Evolutionary conservation across 768 basidiomycete genomes (phyloP).

Genomic region (Lyophyllum atratum): DNA sequence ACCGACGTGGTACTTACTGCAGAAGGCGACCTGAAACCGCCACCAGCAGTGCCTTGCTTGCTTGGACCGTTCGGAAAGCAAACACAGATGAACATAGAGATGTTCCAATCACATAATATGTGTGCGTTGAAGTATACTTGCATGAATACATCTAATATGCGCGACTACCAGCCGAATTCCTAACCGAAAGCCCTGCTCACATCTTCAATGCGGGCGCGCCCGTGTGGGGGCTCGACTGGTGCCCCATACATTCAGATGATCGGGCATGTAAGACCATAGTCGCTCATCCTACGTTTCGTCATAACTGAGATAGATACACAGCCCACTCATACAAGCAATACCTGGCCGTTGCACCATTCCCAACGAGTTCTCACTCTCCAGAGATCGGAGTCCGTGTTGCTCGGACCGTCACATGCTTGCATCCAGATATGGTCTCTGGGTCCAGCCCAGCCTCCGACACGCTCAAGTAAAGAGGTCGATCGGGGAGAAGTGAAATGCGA

Average conservation of each 20-base stretch:
- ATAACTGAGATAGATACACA: slow-evolving; percentile 24
- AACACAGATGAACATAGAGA: slow-evolving; percentile 44
- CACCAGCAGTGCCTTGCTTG: slow-evolving; percentile 59
- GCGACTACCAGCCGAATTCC: slow-evolving; percentile 50
- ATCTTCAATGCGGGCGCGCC: slow-evolving; percentile 88
- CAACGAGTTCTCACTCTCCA: slow-evolving; percentile 63
- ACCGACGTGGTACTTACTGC: slow-evolving; percentile 50
- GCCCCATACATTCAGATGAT: slow-evolving; percentile 70
- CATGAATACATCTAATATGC: background rate
- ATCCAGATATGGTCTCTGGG: slow-evolving; percentile 85
- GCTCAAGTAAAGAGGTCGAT: slow-evolving; percentile 19
- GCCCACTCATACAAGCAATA: slow-evolving; percentile 69
- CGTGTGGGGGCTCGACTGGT: slow-evolving; percentile 94
- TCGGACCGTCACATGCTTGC: slow-evolving; percentile 60
- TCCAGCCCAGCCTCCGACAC: slow-evolving; percentile 12
- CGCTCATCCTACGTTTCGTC: background rate
- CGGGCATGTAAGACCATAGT: slow-evolving; percentile 47
- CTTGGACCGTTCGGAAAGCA: slow-evolving; percentile 69
- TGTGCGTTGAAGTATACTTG: slow-evolving; percentile 42
- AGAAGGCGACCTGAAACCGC: slow-evolving; percentile 49
- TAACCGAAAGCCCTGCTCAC: slow-evolving; percentile 60
- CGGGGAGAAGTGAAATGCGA: slow-evolving; percentile 69
- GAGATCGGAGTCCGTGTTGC: slow-evolving; percentile 60
- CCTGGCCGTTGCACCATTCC: slow-evolving; percentile 79
- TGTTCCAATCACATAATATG: slow-evolving; percentile 59